Conservation (phyloP, 306 rosid species). For the Rubus parviflorus region DNA sequence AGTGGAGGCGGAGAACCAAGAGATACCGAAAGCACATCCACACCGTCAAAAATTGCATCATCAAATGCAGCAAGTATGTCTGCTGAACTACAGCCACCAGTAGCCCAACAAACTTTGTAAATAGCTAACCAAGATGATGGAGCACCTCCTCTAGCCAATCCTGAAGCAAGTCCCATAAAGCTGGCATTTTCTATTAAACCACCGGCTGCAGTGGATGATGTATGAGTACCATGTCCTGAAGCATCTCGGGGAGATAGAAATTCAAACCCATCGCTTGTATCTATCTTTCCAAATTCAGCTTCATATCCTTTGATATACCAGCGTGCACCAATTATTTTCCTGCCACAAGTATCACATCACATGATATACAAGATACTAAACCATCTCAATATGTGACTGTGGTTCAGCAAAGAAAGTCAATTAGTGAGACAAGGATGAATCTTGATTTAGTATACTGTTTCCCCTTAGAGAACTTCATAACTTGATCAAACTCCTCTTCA, state of each 20-base stretch:
- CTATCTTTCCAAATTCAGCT: slow-evolving; percentile 57
- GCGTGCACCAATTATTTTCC: slow-evolving; percentile 70
- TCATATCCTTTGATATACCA: slow-evolving; percentile 69
- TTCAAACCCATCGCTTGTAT: slow-evolving; percentile 37
- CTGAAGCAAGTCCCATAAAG: slow-evolving; percentile 51
- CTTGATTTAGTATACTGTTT: background rate
- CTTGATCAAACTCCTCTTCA: background rate
- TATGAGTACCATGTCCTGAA: slow-evolving; percentile 64
- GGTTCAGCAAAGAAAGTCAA: background rate
- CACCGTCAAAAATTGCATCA: slow-evolving; percentile 60
- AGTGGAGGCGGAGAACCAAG: slow-evolving; percentile 59
- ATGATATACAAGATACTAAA: background rate
- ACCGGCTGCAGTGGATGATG: slow-evolving; percentile 64
- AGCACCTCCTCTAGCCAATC: slow-evolving; percentile 69
- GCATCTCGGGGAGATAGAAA: slow-evolving; percentile 58
- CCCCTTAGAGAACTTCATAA: background rate
- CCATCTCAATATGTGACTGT: background rate
- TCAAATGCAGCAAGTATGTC: slow-evolving; percentile 71
- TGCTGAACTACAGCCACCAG: slow-evolving; percentile 56
- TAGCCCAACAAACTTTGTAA: slow-evolving; percentile 63
- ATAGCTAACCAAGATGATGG: slow-evolving; percentile 54
- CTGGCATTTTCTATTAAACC: slow-evolving; percentile 39
- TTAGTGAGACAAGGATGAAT: background rate
- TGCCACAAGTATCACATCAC: slow-evolving; percentile 25
- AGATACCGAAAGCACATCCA: slow-evolving; percentile 52